Evolutionary conservation across 2,329 filamentous ascomycete species (phyloP), one percentile per base, ranked within the genome.

Genomic region (Sclerotinia subarctica): DNA sequence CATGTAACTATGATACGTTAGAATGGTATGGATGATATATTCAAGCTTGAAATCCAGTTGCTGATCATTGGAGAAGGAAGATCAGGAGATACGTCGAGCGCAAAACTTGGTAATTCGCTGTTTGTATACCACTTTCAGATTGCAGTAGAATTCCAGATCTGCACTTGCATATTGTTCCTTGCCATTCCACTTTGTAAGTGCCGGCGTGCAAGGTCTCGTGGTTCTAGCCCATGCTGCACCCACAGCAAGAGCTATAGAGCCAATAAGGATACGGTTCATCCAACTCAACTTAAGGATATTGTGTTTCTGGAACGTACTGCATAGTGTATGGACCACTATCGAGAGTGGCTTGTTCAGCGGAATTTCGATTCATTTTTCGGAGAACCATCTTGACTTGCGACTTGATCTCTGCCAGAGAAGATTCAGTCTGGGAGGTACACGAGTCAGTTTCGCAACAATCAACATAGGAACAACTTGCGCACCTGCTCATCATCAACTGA

Each of bases 401-500:
- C 81, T 98, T 98, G 81, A 96, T 90, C 79, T 98, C 93, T 74
- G 86, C 83, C 74, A 98, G 88, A 76, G 93, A 86, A 73, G 87
- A 82, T 77, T 94, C 90, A 73, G 90, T 86, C 83, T 88, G 70
- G 8, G 52, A 46, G 19, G 72, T 69, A 58, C 47, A 64, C 26
- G 62, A 52, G 57, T 71, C 65, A 71, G 66, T 29, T 46, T 58
- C 49, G 47, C 47, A 42, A 44, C 21, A 24, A 46, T 24, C 56
- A 46, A 46, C 56, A 51, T 42, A 62, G 35, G 68, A 53, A n/a
- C 32, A 29, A 42, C 49, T 64, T 60, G 74, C 80, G 69, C 77
- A 90, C 88, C 82, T 91, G 88, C 77, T 93, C 91, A 78, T 97
- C 93, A 80, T 98, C 95, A 75, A 97, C 92, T 2, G 94, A 97